A percentile compares a stretch with the other conserved stretches of the same genome.
Evolutionary conservation across 1,284 basidiomycete species (phyloP).

Genomic region (Rhodotorula sp.): DNA sequence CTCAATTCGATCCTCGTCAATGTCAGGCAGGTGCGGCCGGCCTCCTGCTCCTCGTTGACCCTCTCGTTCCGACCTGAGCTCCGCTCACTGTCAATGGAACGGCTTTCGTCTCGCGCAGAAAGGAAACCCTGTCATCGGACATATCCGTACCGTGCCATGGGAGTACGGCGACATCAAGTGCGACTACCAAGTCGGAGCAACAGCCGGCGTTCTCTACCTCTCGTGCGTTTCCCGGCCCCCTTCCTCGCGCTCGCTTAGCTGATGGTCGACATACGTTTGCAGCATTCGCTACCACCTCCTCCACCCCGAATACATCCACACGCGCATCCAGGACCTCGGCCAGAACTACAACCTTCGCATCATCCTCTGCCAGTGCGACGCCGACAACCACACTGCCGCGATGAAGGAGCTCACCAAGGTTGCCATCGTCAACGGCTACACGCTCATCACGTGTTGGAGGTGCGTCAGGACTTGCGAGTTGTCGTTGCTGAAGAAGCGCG

Average conservation of each 20-base stretch:
- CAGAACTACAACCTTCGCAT: conserved; percentile 78
- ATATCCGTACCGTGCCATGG: conserved; percentile 82
- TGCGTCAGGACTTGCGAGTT: conserved; percentile 52
- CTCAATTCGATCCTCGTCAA: conserved; percentile 65
- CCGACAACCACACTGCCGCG: conserved; percentile 84
- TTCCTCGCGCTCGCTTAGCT: background rate
- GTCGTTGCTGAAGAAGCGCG: background rate
- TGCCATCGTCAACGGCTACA: conserved; percentile 80
- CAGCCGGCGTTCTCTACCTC: conserved; percentile 86
- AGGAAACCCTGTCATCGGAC: conserved; percentile 80
- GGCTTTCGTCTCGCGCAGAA: conserved; percentile 55
- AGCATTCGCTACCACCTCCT: conserved; percentile 93
- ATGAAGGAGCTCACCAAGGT: conserved; percentile 90
- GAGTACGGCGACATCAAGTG: conserved; percentile 92
- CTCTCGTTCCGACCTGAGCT: conserved; percentile 1
- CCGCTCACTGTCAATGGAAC: background rate
- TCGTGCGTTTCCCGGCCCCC: conserved; percentile 57
- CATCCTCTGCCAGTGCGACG: conserved; percentile 87
- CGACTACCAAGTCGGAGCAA: conserved; percentile 94
- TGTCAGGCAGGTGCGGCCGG: conserved; percentile 56
- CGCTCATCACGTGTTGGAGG: conserved; percentile 90
- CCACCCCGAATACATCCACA: conserved; percentile 95
- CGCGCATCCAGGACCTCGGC: conserved; percentile 80
- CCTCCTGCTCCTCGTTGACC: background rate
- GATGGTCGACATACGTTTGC: background rate